A percentile compares a stretch with the other conserved stretches of the same genome.
Conservation (phyloP, 495 filamentous ascomycete genomes). For the Extremus antarcticus region DNA sequence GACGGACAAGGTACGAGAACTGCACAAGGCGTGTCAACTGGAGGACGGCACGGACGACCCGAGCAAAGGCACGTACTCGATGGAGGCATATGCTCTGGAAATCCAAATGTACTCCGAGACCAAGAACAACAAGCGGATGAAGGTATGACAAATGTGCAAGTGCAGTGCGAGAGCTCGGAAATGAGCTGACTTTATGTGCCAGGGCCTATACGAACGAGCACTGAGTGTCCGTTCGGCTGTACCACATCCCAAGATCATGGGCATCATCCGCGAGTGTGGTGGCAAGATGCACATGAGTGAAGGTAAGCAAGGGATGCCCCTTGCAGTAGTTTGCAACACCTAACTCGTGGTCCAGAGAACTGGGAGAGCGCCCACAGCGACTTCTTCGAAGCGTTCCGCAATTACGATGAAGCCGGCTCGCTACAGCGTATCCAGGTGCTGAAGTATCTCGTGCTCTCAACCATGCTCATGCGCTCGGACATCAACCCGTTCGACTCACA, state of each 20-base stretch:
- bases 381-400: constrained; percentile 97
- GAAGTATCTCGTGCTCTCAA: constrained; percentile 91
- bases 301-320: constrained; percentile 26
- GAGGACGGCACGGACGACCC: constrained; percentile 87
- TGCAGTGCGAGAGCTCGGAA: background rate
- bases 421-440: constrained; percentile 93
- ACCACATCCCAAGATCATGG: constrained; percentile 97
- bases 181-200: constrained; percentile 16
- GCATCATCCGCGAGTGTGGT: constrained; percentile 94
- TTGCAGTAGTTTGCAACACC: constrained; percentile 3
- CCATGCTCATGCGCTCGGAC: constrained; percentile 98
- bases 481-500: constrained; percentile 99
- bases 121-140: constrained; percentile 93
- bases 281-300: constrained; percentile 99
- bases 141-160: constrained; percentile 36
- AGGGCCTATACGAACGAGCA: constrained; percentile 77
- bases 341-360: constrained; percentile 47
- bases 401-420: constrained; percentile 96
- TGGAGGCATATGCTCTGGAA: constrained; percentile 93
- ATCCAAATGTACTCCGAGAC: constrained; percentile 98
- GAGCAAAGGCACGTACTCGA: constrained; percentile 89
- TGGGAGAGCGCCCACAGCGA: constrained; percentile 96
- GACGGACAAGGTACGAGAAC: constrained; percentile 71
- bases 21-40: constrained; percentile 81
- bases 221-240: constrained; percentile 88